Evolutionary conservation across 768 basidiomycete species (phyloP).

Genomic region (Leccinum obscurum): DNA sequence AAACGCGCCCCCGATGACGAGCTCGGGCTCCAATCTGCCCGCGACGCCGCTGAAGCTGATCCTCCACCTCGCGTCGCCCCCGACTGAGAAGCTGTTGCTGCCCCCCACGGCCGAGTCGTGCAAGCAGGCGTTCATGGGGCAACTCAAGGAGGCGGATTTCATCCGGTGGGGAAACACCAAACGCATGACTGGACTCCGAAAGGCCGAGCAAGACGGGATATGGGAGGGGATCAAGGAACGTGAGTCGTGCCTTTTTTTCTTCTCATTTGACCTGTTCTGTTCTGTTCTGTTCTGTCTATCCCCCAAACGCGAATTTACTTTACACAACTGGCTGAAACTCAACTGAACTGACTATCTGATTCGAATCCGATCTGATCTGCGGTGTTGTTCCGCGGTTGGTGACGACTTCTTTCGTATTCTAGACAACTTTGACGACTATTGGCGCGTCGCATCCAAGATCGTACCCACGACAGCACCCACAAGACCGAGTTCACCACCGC

Average conservation of each 20-base stretch:
- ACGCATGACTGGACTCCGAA: slow-evolving; percentile 86
- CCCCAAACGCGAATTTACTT: no score
- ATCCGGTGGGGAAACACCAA: slow-evolving; percentile 96
- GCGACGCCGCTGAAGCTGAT: slow-evolving; percentile 69
- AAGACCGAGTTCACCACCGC: slow-evolving; percentile 56
- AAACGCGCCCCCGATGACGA: slow-evolving; percentile 33
- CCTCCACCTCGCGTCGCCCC: slow-evolving; percentile 86
- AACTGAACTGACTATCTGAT: neutral
- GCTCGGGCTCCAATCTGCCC: slow-evolving; percentile 41
- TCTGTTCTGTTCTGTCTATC: no score
- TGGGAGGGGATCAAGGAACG: slow-evolving; percentile 98
- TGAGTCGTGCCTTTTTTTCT: slow-evolving; percentile 44
- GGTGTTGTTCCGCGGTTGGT: slow-evolving; percentile 12
- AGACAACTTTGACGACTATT: slow-evolving; percentile 97
- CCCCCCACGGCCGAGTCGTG: slow-evolving; percentile 81
- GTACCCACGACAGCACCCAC: slow-evolving; percentile 75
- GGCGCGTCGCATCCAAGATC: slow-evolving; percentile 91
- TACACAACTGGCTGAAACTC: neutral
- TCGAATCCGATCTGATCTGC: neutral
- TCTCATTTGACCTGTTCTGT: slow-evolving; percentile 37
- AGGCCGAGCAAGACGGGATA: slow-evolving; percentile 91
- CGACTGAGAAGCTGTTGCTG: slow-evolving; percentile 80
- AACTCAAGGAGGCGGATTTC: slow-evolving; percentile 96
- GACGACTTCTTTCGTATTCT: slow-evolving; percentile 12
- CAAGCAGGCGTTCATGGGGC: slow-evolving; percentile 94